Percentiles rank a stretch among this genome's conserved stretches.
These are phyloP conservation scores for Leccinum angustisporum DNA, from an alignment of 1,284 basidiomycete genomes.

Conservation along the genomic window DNA sequence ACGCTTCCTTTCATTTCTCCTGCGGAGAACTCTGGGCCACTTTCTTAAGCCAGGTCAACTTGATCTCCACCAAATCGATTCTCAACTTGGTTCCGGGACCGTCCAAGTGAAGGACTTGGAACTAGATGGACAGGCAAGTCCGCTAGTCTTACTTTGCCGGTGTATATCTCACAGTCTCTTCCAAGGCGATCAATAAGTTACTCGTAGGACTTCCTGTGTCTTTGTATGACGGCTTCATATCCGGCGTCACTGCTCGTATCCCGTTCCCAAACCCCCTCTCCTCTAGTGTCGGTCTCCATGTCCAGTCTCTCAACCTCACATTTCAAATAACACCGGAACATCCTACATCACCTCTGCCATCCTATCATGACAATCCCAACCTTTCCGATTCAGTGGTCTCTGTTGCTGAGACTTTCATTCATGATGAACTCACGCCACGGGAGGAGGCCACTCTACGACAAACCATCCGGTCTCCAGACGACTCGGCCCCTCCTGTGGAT, in stretches of 20 bases:
- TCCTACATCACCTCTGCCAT: conserved; percentile 13
- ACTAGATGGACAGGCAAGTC: conserved; percentile 68
- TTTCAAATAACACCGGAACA: conserved; percentile 49
- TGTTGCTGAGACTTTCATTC: conserved; percentile 82
- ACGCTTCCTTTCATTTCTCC: conserved; percentile 86
- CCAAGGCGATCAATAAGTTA: conserved; percentile 77
- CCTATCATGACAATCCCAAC: conserved; percentile 36
- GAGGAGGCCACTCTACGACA: conserved; percentile 75
- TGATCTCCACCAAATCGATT: conserved; percentile 85
- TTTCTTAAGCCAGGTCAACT: conserved; percentile 87
- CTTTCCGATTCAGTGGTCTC: conserved; percentile 77
- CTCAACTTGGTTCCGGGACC: conserved; percentile 86
- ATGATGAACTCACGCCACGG: conserved; percentile 71
- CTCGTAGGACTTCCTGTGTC: conserved; percentile 69
- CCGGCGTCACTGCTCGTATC: conserved; percentile 72
- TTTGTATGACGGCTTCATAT: conserved; percentile 71
- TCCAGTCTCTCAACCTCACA: conserved; percentile 61
- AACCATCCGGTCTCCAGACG: conserved; percentile 55
- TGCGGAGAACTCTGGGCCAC: conserved; percentile 83
- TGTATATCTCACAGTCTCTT: conserved; percentile 16
- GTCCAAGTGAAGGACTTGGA: conserved; percentile 85
- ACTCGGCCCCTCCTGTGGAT: conserved; percentile 32
- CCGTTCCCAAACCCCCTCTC: conserved; percentile 76
- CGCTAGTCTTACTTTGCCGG: conserved; percentile 8
- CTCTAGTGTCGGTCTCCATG: conserved; percentile 66